These are phyloP conservation scores for Fusarium sp. DNA, from an alignment of 2,329 filamentous ascomycete genomes.

Conservation along the genomic window DNA sequence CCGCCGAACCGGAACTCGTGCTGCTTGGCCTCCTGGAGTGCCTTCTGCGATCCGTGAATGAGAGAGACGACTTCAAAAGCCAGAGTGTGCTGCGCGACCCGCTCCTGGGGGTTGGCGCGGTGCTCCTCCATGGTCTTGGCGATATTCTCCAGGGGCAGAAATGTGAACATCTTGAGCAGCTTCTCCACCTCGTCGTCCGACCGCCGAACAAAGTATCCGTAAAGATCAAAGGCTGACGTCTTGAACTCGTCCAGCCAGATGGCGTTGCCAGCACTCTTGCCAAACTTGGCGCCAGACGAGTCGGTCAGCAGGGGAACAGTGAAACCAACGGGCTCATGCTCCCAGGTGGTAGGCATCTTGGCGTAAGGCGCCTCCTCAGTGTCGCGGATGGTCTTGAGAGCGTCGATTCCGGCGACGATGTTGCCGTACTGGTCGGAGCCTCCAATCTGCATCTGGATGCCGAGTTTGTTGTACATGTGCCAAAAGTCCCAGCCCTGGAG, in stretches of 20 bases:
- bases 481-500: slow-evolving; percentile 98
- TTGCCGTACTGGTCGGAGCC: slow-evolving; percentile 98
- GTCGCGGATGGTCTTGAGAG: slow-evolving; percentile 79
- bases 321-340: slow-evolving; percentile 79
- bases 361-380: slow-evolving; percentile 59
- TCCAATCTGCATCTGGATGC: slow-evolving; percentile 87
- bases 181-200: slow-evolving; percentile 84
- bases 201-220: slow-evolving; percentile 87
- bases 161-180: slow-evolving; percentile 90
- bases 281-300: slow-evolving; percentile 87
- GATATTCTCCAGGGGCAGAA: slow-evolving; percentile 80
- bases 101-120: slow-evolving; percentile 71
- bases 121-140: slow-evolving; percentile 75
- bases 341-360: slow-evolving; percentile 53
- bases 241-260: slow-evolving; percentile 88
- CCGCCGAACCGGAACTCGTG: slow-evolving; percentile 62
- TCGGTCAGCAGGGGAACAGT: slow-evolving; percentile 93
- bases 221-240: slow-evolving; percentile 87
- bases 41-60: slow-evolving; percentile 76
- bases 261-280: slow-evolving; percentile 93
- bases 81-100: slow-evolving; percentile 83
- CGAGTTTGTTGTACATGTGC: slow-evolving; percentile 76
- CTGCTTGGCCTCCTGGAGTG: slow-evolving; percentile 68
- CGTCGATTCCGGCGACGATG: slow-evolving; percentile 89
- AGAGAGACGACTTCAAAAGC: slow-evolving; percentile 85